These are phyloP conservation scores for Wallacemonas sp. DNA, from an alignment of 208 protist species.

Conservation along the genomic window DNA sequence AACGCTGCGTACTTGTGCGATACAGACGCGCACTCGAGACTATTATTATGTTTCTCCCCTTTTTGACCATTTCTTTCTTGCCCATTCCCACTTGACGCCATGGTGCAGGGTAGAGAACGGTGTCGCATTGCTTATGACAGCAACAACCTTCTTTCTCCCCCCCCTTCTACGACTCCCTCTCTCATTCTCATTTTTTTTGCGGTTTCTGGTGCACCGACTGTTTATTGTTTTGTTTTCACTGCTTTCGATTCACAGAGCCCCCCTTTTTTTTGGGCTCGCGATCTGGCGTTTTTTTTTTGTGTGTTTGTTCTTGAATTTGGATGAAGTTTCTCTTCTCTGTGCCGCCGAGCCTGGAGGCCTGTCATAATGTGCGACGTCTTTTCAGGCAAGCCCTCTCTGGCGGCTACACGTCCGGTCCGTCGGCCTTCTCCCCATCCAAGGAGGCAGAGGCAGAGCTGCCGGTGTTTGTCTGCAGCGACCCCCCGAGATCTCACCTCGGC, in stretches of 20 bases:
- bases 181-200: constrained; percentile 7
- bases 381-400: neutral
- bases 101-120: neutral
- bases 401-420: neutral
- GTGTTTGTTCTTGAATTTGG: neutral
- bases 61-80: neutral
- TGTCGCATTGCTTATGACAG: no score
- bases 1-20: no score
- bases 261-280: constrained; percentile 12
- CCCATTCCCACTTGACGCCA: neutral
- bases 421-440: neutral
- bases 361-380: neutral
- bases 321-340: constrained; percentile 21
- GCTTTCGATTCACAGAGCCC: no score
- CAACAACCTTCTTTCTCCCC: constrained; percentile 1
- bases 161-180: neutral
- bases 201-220: neutral
- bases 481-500: constrained; percentile 32
- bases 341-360: constrained; percentile 7
- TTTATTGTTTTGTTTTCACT: neutral
- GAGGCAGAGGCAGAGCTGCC: neutral
- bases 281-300: constrained; percentile 1
- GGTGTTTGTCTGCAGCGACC: constrained; percentile 44
- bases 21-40: no score
- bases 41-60: no score